Conservation (phyloP, 345 rosid genomes). For the Carallia brachiata region DNA sequence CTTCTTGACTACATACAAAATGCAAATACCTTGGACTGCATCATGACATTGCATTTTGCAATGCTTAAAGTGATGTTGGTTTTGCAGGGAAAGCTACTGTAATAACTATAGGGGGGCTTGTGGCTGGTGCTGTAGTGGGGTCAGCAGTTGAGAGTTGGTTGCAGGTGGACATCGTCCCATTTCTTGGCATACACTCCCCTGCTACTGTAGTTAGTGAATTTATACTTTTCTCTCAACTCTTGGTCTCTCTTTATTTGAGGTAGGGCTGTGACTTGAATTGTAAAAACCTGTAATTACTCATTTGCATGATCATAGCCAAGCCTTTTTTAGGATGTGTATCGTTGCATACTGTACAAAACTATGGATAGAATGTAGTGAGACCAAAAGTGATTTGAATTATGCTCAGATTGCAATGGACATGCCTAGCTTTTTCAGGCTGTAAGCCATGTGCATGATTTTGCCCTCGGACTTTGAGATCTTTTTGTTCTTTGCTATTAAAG, state of each 20-base stretch:
- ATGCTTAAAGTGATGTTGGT: neutral
- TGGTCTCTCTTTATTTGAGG: constrained; percentile 76
- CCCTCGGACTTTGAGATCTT: neutral
- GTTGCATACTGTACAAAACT: constrained; percentile 54
- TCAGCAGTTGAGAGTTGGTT: constrained; percentile 87
- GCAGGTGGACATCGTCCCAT: constrained; percentile 93
- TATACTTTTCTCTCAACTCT: constrained; percentile 75
- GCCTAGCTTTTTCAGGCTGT: neutral
- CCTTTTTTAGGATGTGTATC: constrained; percentile 42
- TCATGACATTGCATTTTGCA: too few relatives aligned
- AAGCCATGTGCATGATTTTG: neutral
- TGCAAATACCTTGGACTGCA: too few relatives aligned
- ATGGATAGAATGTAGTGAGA: constrained; percentile 14
- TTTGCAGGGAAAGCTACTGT: constrained; percentile 83
- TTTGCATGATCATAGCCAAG: constrained; percentile 44
- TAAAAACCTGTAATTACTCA: constrained; percentile 48
- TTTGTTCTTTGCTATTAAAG: neutral
- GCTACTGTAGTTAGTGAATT: constrained; percentile 82
- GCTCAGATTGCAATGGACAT: constrained; percentile 7
- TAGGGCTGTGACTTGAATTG: constrained; percentile 33
- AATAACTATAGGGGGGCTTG: constrained; percentile 81
- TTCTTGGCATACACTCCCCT: constrained; percentile 81
- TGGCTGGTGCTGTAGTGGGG: constrained; percentile 94
- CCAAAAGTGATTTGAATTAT: constrained; percentile 1
- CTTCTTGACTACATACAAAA: too few relatives aligned